Conservation (phyloP, 75 land plant species). For the Cryptomeria japonica region DNA sequence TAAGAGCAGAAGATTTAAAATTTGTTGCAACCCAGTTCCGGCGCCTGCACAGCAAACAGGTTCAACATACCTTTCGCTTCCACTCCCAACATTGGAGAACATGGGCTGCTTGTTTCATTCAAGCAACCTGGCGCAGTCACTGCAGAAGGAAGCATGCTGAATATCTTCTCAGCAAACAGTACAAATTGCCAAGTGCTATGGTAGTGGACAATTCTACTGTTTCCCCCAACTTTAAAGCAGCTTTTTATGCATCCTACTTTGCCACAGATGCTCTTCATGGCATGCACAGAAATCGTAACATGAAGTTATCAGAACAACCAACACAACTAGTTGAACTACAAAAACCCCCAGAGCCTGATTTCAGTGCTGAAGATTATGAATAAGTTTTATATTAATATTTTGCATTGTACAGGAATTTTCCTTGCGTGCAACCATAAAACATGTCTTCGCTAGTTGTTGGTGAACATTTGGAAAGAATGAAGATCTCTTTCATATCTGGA, state of each 20-base stretch:
- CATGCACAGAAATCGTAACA: slow-evolving; percentile 21
- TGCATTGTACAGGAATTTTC: neutral
- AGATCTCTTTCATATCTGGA: neutral
- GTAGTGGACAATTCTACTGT: slow-evolving; percentile 11
- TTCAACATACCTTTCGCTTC: slow-evolving; percentile 56
- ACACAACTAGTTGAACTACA: slow-evolving; percentile 21
- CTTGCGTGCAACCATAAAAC: neutral
- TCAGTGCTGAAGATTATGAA: slow-evolving; percentile 30
- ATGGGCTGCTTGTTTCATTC: slow-evolving; percentile 61
- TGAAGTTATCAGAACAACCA: neutral
- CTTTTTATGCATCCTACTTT: slow-evolving; percentile 66
- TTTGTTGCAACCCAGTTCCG: slow-evolving; percentile 72
- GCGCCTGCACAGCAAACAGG: slow-evolving; percentile 63
- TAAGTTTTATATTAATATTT: neutral
- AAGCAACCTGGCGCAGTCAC: slow-evolving; percentile 56
- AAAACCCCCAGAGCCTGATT: slow-evolving; percentile 63
- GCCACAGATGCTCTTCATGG: slow-evolving; percentile 63
- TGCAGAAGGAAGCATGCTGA: slow-evolving; percentile 33
- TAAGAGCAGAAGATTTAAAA: slow-evolving; percentile 61
- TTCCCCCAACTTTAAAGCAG: slow-evolving; percentile 53
- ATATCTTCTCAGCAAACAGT: slow-evolving; percentile 26
- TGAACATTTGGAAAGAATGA: neutral
- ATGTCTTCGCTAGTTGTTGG: neutral
- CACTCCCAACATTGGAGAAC: slow-evolving; percentile 63
- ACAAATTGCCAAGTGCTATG: slow-evolving; percentile 2